These are phyloP conservation scores for Heritiera fomes DNA, from an alignment of 345 rosid species.

Conservation along the genomic window DNA sequence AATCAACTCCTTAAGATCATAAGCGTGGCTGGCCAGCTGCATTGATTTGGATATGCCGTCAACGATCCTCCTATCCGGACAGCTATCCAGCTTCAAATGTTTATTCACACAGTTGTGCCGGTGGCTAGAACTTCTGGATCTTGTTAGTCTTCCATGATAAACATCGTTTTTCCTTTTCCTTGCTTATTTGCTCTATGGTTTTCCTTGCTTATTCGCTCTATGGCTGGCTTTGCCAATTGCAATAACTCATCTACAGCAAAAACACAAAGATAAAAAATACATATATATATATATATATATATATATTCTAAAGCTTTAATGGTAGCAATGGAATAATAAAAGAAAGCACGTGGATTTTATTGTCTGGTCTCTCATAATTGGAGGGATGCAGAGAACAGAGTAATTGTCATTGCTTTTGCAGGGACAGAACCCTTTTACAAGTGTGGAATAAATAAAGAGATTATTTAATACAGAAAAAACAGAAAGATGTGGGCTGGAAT, in stretches of 20 bases:
- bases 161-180: slow-evolving; percentile 18
- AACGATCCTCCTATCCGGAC: slow-evolving; percentile 16
- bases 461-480: too few species aligned
- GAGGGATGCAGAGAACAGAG: too few species aligned
- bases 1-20: slow-evolving; percentile 9
- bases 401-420: too few species aligned
- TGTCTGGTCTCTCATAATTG: too few species aligned
- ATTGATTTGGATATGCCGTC: slow-evolving; percentile 12
- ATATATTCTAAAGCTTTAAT: too few species aligned
- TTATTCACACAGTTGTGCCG: slow-evolving; percentile 28
- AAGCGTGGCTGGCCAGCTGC: slow-evolving; percentile 16
- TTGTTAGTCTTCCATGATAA: slow-evolving; percentile 24
- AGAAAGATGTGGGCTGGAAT: too few species aligned
- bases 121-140: slow-evolving; percentile 38
- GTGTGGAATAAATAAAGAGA: too few species aligned
- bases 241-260: slow-evolving; percentile 19
- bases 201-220: slow-evolving; percentile 31
- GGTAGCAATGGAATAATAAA: too few species aligned
- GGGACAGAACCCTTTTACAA: too few species aligned
- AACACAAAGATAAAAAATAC: too few species aligned
- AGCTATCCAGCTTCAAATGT: slow-evolving; percentile 17
- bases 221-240: slow-evolving; percentile 25
- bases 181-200: slow-evolving; percentile 25
- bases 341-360: too few species aligned
- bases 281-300: too few species aligned